Evolutionary conservation across 805 yeast genomes (phyloP).

Genomic region (Candida andamanensis): DNA sequence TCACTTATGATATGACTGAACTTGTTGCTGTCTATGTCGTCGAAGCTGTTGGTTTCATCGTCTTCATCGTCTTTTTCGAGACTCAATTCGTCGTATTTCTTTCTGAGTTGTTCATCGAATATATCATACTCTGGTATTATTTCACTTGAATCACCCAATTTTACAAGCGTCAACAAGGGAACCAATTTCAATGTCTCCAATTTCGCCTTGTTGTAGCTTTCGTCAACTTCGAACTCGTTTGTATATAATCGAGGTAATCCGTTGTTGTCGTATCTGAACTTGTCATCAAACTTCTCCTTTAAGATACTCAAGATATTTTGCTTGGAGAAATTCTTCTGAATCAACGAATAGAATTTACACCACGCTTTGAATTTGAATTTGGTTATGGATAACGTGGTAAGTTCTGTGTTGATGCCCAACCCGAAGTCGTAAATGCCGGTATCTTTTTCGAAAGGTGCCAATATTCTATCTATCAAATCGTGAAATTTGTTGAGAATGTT

Average conservation of each 20-base stretch:
- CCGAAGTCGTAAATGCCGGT: slow-evolving; percentile 50
- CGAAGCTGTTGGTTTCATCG: slow-evolving; percentile 21
- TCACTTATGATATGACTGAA: slow-evolving; percentile 57
- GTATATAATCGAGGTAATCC: slow-evolving; percentile 83
- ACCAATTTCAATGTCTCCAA: slow-evolving; percentile 50
- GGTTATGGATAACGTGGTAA: slow-evolving; percentile 36
- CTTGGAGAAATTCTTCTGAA: slow-evolving; percentile 58
- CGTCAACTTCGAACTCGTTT: slow-evolving; percentile 67
- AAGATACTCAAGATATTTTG: slow-evolving; percentile 63
- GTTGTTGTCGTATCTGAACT: slow-evolving; percentile 74
- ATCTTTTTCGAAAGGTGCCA: slow-evolving; percentile 13
- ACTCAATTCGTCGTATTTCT: slow-evolving; percentile 16
- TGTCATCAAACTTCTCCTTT: slow-evolving; percentile 77
- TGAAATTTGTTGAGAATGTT: slow-evolving; percentile 43
- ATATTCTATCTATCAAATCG: slow-evolving; percentile 5
- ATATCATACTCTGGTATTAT: slow-evolving; percentile 56
- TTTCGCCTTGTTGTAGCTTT: slow-evolving; percentile 56
- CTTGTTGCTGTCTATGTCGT: slow-evolving; percentile 24
- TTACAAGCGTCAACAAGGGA: slow-evolving; percentile 57
- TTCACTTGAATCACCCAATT: slow-evolving; percentile 46
- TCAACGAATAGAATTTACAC: slow-evolving; percentile 52
- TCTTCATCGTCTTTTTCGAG: slow-evolving; percentile 22
- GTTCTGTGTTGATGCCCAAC: slow-evolving; percentile 49
- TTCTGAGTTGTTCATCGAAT: slow-evolving; percentile 20
- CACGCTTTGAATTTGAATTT: slow-evolving; percentile 56